Evolutionary conservation across 2,329 filamentous ascomycete genomes (phyloP), one percentile per base, ranked within the genome.

Genomic region (Arthrinium puccinioides): DNA sequence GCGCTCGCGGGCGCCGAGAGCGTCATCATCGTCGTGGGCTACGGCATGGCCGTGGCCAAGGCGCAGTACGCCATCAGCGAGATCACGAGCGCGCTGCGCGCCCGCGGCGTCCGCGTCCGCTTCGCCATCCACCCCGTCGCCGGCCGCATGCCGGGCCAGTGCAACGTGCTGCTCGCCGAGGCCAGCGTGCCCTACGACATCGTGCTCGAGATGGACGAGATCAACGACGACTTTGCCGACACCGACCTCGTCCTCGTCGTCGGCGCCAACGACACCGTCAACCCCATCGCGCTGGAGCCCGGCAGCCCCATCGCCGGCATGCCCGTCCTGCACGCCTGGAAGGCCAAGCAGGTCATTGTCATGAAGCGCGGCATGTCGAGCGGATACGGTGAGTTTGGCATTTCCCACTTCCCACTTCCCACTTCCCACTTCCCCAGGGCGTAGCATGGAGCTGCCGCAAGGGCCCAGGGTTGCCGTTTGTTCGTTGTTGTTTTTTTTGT

Each of bases 21-120:
- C 32, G 86, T 94, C 39, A 92, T 94, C 50, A 88, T 95, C 37
- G 81, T 90, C 2, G 87, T 94, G 5, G 88, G 88, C 1, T 95
- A 94, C 50, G 88, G 88, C 36, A 95, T 95, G 88, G 88, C 88
- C 0, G 87, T 95, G 2, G 87, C 88, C 8, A 94, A 94, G 61
- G 87, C 88, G 4, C 88, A 95, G 60, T 94, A 94, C 54, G 86
- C 87, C 16, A 87, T 94, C 36, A 83, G 84, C 4, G 85, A 89
- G 52, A 90, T 94, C 45, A 85, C 85, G 5, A 66, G 72, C 28
- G 74, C 80, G 58, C 67, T 94, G 13, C 79, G 86, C n/a, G 64
- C 74, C 27, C 84, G 82, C 56, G 84, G 84, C 4, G 71, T 92
- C 50, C 87, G 82, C 16, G 87, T 94, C 7, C 82, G 87, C 20